Evolutionary conservation across 345 rosid genomes (phyloP).

Genomic region (Salix exigua): DNA sequence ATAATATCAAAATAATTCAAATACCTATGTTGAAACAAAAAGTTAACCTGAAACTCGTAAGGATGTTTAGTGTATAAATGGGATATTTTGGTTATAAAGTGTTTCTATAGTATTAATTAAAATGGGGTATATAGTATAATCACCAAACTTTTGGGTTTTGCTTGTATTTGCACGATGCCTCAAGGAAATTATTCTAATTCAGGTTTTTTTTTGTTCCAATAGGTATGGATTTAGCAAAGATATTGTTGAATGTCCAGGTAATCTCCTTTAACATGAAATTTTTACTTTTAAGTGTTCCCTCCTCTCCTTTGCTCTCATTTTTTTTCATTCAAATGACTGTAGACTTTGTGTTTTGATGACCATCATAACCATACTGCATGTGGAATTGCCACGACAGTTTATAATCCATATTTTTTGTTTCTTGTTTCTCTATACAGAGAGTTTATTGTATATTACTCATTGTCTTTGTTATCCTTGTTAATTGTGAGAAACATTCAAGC

Average conservation of each 20-base stretch:
- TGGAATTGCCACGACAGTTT: not conserved
- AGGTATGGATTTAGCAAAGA: slow-evolving; percentile 95
- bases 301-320: not conserved
- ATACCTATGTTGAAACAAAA: too few species aligned
- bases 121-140: too few species aligned
- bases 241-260: slow-evolving; percentile 88
- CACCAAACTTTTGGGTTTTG: too few species aligned
- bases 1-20: too few species aligned
- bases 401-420: not conserved
- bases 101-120: too few species aligned
- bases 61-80: too few species aligned
- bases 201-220: slow-evolving; percentile 5
- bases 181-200: not conserved
- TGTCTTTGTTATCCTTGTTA: not conserved
- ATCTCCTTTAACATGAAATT: not conserved
- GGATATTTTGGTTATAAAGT: too few species aligned
- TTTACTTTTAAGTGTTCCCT: not conserved
- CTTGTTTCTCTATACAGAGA: not conserved
- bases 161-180: too few species aligned
- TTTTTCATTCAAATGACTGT: not conserved
- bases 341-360: not conserved
- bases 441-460: not conserved
- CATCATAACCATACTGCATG: not conserved
- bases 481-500: not conserved
- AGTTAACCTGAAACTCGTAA: too few species aligned